Conservation (phyloP, 2,329 filamentous ascomycete genomes). For the Pseudogymnoascus sp. region DNA sequence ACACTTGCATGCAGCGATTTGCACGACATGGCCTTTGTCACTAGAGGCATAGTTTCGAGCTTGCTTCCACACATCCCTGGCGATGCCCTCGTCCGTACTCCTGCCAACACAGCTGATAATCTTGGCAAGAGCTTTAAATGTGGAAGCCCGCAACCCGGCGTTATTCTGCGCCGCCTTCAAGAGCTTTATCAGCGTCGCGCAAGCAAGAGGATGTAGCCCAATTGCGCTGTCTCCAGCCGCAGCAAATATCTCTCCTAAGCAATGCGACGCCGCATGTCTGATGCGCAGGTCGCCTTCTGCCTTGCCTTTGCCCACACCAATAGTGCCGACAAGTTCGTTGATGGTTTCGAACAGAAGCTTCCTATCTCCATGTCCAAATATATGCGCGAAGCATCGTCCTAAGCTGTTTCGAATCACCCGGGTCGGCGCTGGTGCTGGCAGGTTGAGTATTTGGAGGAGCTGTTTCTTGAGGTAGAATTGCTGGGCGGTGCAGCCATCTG, state of each 20-base stretch:
- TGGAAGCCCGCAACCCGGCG: constrained; percentile 71
- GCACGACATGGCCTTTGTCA: constrained; percentile 78
- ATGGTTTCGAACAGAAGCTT: constrained; percentile 92
- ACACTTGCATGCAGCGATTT: constrained; percentile 72
- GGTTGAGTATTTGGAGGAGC: constrained; percentile 84
- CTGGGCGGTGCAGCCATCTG: constrained; percentile 77
- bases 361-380: constrained; percentile 79
- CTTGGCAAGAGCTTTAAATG: constrained; percentile 69
- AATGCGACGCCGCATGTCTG: constrained; percentile 82
- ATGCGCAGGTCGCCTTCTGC: constrained; percentile 67
- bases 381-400: constrained; percentile 72
- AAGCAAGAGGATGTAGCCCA: constrained; percentile 69
- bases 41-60: constrained; percentile 65
- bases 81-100: constrained; percentile 74
- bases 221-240: constrained; percentile 92
- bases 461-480: constrained; percentile 91
- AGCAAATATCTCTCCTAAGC: constrained; percentile 81
- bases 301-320: constrained; percentile 67
- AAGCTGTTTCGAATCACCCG: constrained; percentile 86
- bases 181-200: constrained; percentile 65
- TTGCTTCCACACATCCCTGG: constrained; percentile 92
- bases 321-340: constrained; percentile 71
- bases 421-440: constrained; percentile 73
- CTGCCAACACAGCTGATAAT: constrained; percentile 66
- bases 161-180: constrained; percentile 63